phyloP scores from a whole-genome alignment of 768 basidiomycete genomes.

The Phaeotremella fagi region DNA sequence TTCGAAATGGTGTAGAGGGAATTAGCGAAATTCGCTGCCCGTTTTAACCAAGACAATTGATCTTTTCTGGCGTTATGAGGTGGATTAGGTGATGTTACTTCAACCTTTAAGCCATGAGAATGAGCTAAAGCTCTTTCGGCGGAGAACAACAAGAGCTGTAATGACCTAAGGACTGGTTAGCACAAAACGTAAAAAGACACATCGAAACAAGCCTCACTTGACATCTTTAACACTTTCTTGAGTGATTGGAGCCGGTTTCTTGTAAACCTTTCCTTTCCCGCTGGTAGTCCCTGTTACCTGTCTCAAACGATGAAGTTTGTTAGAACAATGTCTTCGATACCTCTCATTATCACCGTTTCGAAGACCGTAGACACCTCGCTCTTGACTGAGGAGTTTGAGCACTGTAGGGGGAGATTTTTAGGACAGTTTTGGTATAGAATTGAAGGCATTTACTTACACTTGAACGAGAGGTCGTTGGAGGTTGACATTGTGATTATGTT shows the following conservation, averaged over 20 bases:
- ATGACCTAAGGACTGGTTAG: conserved; percentile 19
- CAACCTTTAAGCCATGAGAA: conserved; percentile 66
- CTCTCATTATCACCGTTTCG: conserved; percentile 82
- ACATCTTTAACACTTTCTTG: conserved; percentile 72
- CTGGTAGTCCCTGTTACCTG: conserved; percentile 79
- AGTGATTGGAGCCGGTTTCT: conserved; percentile 66
- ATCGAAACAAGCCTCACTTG: conserved; percentile 58
- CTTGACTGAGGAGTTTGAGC: conserved; percentile 76
- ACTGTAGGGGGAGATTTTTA: conserved; percentile 52
- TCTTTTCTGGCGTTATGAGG: conserved; percentile 19
- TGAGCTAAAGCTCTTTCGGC: conserved; percentile 89
- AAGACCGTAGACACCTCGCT: conserved; percentile 83
- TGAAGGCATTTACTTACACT: conserved; percentile 31
- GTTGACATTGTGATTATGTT: neutral
- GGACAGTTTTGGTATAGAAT: neutral
- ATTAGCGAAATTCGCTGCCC: conserved; percentile 29
- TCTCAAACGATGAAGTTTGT: conserved; percentile 80
- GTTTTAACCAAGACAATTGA: conserved; percentile 42
- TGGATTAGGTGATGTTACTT: conserved; percentile 53
- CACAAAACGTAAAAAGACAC: conserved; percentile 1
- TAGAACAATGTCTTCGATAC: conserved; percentile 87
- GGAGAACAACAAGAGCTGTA: conserved; percentile 76
- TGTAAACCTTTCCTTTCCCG: conserved; percentile 85
- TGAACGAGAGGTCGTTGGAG: conserved; percentile 24
- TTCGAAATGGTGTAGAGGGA: conserved; percentile 52